These are phyloP conservation scores for Amoebophrya sp. DNA, from an alignment of 169 alveolate species.

Conservation along the genomic window DNA sequence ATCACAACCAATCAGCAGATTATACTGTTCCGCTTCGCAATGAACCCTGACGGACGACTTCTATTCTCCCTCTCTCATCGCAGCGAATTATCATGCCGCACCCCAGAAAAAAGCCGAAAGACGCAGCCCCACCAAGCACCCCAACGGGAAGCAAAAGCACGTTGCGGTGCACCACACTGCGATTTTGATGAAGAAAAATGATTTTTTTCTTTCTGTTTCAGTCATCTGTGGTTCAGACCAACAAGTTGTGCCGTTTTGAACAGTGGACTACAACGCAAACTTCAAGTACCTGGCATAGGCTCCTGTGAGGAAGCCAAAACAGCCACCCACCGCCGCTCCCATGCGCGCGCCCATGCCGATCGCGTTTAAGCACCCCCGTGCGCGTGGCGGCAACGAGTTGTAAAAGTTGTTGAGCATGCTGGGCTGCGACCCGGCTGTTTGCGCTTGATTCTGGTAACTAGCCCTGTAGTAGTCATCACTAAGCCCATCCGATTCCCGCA, in stretches of 20 bases:
- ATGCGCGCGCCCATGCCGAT: background rate
- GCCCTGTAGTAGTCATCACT: too few relatives aligned
- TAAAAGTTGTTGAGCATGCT: too few relatives aligned
- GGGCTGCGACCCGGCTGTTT: too few relatives aligned
- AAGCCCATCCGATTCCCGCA: background rate
- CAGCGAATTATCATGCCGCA: conserved; percentile 37
- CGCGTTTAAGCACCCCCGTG: background rate
- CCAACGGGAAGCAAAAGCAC: background rate
- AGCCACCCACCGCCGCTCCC: background rate
- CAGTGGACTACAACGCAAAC: too few relatives aligned
- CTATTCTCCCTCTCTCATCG: conserved; percentile 6
- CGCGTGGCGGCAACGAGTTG: background rate
- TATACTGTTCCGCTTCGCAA: too few relatives aligned
- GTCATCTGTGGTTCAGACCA: too few relatives aligned
- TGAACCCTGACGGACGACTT: too few relatives aligned
- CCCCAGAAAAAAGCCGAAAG: conserved; percentile 37
- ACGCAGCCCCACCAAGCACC: conserved; percentile 37
- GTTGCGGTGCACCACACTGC: background rate
- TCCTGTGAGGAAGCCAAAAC: background rate
- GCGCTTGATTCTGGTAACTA: too few relatives aligned
- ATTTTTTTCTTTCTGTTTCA: background rate
- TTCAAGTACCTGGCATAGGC: background rate
- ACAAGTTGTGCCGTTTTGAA: too few relatives aligned
- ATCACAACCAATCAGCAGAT: too few relatives aligned
- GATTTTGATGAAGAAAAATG: background rate